These are phyloP conservation scores for Cucurbita ficifolia DNA, from an alignment of 306 rosid species.

Conservation along the genomic window DNA sequence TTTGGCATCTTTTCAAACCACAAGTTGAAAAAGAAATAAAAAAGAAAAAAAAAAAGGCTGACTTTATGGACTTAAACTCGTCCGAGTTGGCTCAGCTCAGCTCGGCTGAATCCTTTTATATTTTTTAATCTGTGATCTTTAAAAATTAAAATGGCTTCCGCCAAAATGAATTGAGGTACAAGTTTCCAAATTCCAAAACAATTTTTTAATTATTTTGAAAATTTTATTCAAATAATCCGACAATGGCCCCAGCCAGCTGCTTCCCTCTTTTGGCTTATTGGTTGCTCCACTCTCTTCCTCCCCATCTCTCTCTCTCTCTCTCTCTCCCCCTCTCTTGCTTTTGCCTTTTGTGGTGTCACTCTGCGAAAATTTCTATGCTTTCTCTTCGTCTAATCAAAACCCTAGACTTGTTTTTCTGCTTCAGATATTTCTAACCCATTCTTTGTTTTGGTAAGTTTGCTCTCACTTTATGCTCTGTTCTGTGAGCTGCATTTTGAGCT, in stretches of 20 bases:
- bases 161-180: neutral
- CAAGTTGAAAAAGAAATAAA: neutral
- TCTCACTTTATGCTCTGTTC: neutral
- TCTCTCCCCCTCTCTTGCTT: constrained; percentile 16
- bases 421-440: neutral
- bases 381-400: constrained; percentile 9
- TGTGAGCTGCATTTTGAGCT: neutral
- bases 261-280: constrained; percentile 16
- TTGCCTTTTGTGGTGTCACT: constrained; percentile 14
- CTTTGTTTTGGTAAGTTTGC: constrained; percentile 2
- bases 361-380: constrained; percentile 16
- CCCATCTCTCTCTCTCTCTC: constrained; percentile 10
- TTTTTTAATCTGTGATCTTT: neutral
- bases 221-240: neutral
- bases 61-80: neutral
- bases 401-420: constrained; percentile 24
- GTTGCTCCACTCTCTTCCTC: constrained; percentile 17
- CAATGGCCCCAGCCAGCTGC: constrained; percentile 10
- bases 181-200: neutral
- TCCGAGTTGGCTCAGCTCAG: neutral
- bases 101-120: neutral
- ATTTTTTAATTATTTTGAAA: neutral
- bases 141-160: constrained; percentile 3
- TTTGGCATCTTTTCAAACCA: constrained; percentile 1
- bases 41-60: neutral